Evolutionary conservation across 116 monocot genomes (phyloP).

Genomic region (Iris pallida): DNA sequence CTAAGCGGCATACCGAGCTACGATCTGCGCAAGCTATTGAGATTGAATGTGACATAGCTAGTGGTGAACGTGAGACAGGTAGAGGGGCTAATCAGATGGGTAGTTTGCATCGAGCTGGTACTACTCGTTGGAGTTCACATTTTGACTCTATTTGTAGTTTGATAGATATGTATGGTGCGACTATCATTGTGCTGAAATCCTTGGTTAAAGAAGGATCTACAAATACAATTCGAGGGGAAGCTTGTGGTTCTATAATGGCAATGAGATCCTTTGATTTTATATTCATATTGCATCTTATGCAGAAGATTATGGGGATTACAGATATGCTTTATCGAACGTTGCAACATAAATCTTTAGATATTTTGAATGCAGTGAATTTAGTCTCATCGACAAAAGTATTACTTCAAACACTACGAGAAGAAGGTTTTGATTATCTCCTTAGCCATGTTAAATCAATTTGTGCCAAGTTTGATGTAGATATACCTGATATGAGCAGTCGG

Average conservation of each 20-base stretch:
- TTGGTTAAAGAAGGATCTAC: background rate
- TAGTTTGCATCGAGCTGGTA: background rate
- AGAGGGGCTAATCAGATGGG: background rate
- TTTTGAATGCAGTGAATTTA: conserved; percentile 4
- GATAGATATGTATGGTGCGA: background rate
- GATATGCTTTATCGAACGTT: background rate
- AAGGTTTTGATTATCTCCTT: no score
- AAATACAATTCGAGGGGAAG: background rate
- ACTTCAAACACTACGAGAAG: no score
- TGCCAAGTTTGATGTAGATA: no score
- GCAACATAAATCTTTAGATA: conserved; percentile 2
- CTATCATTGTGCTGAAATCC: background rate
- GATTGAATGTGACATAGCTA: background rate
- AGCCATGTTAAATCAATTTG: no score
- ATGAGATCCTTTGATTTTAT: background rate
- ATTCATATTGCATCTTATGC: background rate
- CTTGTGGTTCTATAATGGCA: background rate
- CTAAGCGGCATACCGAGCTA: background rate
- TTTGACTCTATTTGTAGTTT: background rate
- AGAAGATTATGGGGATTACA: background rate
- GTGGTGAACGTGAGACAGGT: background rate
- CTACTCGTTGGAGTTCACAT: background rate
- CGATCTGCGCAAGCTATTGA: background rate
- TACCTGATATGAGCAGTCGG: no score
- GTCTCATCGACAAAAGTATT: background rate